These are phyloP conservation scores for Corymbia maculata DNA, from an alignment of 345 rosid species.

Conservation along the genomic window DNA sequence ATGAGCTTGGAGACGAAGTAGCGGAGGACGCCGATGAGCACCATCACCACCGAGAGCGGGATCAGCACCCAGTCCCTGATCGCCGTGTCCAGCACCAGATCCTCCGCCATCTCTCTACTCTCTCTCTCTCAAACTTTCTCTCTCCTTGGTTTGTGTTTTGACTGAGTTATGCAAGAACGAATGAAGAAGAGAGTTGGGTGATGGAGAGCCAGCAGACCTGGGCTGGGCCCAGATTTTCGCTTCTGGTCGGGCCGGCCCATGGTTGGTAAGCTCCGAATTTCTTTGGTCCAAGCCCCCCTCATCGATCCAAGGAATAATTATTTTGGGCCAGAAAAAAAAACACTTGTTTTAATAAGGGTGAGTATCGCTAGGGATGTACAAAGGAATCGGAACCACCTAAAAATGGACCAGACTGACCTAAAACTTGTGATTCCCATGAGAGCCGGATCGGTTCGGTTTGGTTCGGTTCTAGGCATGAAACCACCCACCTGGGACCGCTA, in stretches of 20 bases:
- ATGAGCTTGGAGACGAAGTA: constrained; percentile 81
- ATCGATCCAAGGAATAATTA: background rate
- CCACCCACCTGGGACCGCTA: no score
- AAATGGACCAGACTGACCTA: no score
- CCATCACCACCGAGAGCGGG: constrained; percentile 90
- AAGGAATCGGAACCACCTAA: no score
- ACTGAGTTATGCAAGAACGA: background rate
- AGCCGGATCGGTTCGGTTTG: no score
- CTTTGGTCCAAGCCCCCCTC: background rate
- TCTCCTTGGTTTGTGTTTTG: background rate
- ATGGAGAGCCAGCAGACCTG: background rate
- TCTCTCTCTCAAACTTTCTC: background rate
- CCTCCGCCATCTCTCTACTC: constrained; percentile 69
- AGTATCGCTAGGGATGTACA: no score
- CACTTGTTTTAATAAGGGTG: background rate
- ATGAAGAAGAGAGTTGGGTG: background rate
- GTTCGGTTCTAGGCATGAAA: no score
- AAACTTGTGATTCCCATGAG: no score
- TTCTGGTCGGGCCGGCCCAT: background rate
- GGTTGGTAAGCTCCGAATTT: background rate
- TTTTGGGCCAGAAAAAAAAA: background rate
- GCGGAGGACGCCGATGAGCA: constrained; percentile 83
- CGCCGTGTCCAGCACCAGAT: constrained; percentile 91
- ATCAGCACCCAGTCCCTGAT: constrained; percentile 95
- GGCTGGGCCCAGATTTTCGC: background rate